Evolutionary conservation across 2,329 filamentous ascomycete genomes (phyloP).

Genomic region (Ilyonectria destructans): DNA sequence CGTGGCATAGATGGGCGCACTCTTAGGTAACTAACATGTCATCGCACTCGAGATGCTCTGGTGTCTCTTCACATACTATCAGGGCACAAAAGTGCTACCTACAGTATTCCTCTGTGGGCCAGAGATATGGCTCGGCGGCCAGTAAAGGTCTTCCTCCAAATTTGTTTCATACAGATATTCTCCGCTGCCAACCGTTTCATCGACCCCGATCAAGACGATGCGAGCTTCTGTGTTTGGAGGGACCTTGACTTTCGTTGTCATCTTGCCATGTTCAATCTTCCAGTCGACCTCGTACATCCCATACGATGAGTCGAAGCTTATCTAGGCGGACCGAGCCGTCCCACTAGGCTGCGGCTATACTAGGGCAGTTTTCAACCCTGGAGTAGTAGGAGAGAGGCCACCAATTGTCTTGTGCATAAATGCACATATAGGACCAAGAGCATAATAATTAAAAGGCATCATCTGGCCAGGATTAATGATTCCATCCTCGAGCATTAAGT

Average conservation of each 20-base stretch:
- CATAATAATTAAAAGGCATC: constrained; percentile 67
- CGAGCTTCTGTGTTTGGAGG: constrained; percentile 24
- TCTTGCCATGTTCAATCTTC: constrained; percentile 6
- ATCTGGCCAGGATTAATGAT: constrained; percentile 61
- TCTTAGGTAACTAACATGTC: too few relatives aligned
- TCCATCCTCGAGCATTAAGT: constrained; percentile 61
- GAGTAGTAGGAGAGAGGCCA: constrained; percentile 56
- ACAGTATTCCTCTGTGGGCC: constrained; percentile 18
- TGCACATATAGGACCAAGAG: constrained; percentile 62
- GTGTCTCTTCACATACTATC: too few relatives aligned
- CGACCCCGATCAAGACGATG: constrained; percentile 3
- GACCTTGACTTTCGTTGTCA: constrained; percentile 12
- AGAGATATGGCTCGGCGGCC: constrained; percentile 20
- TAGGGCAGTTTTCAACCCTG: constrained; percentile 58
- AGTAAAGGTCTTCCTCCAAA: constrained; percentile 10
- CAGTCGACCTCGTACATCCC: constrained; percentile 26
- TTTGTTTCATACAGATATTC: constrained; percentile 17
- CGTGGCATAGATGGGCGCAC: too few relatives aligned
- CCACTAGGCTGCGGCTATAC: constrained; percentile 15
- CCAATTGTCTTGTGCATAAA: constrained; percentile 62
- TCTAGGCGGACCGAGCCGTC: constrained; percentile 22
- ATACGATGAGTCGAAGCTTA: constrained; percentile 19
- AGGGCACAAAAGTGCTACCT: constrained; percentile 5
- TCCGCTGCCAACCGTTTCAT: constrained; percentile 23
- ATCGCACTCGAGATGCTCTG: too few relatives aligned